Base-by-base conservation (phyloP, 148 eudicot genomes). In the Silene uniflora region DNA sequence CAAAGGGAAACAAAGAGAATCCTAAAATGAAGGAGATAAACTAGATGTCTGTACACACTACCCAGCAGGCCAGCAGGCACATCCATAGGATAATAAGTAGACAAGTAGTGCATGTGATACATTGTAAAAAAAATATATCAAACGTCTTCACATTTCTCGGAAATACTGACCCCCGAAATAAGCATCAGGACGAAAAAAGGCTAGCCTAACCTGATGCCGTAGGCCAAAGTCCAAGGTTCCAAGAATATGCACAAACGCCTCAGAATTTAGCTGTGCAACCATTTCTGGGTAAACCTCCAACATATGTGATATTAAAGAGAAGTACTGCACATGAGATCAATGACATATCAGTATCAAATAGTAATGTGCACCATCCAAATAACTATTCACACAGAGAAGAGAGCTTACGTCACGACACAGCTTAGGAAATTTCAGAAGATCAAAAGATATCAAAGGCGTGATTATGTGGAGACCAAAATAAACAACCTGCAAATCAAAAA, bases 241-340 rank as follows among this genome's bases (percentile, higher is more conserved):
- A 77, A 85, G 80, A 72, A 91, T 76, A 83, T 88, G 96, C 77
- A 76, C 76, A 73, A 92, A 92, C 46, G 97, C 93, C 73, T 90
- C 96, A 68, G 75, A 72, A 74, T 80, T 92, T 81, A 95, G 82
- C 76, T 91, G 89, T 9, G 88, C 80, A 71, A 92, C 84, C 93
- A 95, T 89, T 84, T 95, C 97, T 18, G 97, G 99, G 79, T 95
- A 90, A 73, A 92, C 97, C 85, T 95, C 99, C 87, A 95, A 86
- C 96, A 95, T 84, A 82, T 95, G 96, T 25, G 99, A 92, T 71
- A 95, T 84, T 80, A 95, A 84, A 1, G 91, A 88, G 81, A 95
- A 92, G 77, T 90, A 92, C 99, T 95, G 90, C 83, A 75, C 46
- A 69, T 17, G 29, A 72, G 62, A 69, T 67, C 49, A 63, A 35